These are phyloP conservation scores for Penicillium cosmopolitanum DNA, from an alignment of 495 filamentous ascomycete genomes.

Conservation along the genomic window DNA sequence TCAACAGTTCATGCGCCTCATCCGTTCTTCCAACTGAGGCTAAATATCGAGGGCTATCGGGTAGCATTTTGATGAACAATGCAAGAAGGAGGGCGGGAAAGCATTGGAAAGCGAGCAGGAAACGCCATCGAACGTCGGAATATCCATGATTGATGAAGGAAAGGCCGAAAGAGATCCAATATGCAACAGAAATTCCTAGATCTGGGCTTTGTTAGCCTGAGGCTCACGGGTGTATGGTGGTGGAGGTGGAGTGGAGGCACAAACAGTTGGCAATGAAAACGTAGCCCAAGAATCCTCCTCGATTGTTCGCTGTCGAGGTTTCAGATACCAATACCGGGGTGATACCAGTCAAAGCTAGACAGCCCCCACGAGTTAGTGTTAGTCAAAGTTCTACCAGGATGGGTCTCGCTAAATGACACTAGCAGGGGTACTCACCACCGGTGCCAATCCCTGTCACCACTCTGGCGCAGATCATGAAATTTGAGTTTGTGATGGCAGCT, in stretches of 20 bases:
- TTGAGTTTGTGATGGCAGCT: conserved; percentile 50
- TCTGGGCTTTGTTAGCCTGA: conserved; percentile 34
- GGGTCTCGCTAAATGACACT: conserved; percentile 11
- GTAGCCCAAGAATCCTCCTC: conserved; percentile 52
- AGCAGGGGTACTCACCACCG: conserved; percentile 34
- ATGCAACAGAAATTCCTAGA: conserved; percentile 62
- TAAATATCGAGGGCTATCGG: conserved; percentile 52
- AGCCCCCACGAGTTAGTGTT: conserved; percentile 9
- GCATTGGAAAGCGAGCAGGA: conserved; percentile 58
- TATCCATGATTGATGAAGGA: conserved; percentile 55
- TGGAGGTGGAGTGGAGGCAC: neutral
- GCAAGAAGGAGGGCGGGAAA: conserved; percentile 56
- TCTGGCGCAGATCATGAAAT: conserved; percentile 59
- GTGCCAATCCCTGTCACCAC: conserved; percentile 61
- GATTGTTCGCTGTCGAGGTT: conserved; percentile 48
- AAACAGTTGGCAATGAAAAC: conserved; percentile 58
- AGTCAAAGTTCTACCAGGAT: conserved; percentile 8
- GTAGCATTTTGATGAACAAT: conserved; percentile 50
- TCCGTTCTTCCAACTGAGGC: conserved; percentile 44
- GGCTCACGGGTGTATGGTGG: neutral
- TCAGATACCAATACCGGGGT: conserved; percentile 58
- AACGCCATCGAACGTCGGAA: conserved; percentile 56
- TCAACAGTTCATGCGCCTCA: conserved; percentile 42
- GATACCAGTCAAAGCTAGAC: conserved; percentile 50
- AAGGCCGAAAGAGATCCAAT: conserved; percentile 65